Evolutionary conservation across 2,329 filamentous ascomycete species (phyloP).

Genomic region (Aspergillus brasiliensis): DNA sequence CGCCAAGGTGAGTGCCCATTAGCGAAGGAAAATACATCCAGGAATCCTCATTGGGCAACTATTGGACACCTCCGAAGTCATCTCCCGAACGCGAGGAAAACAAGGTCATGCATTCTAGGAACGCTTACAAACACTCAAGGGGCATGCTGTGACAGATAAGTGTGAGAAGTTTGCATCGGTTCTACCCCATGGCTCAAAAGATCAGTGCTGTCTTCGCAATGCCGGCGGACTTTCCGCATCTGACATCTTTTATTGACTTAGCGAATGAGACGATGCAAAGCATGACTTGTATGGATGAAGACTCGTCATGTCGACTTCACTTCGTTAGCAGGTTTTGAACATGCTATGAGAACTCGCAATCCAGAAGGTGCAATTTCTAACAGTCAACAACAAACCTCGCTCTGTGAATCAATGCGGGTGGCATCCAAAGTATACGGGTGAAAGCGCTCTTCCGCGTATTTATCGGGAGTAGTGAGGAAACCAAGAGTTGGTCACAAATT

Average conservation of each 20-base stretch:
- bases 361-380: not conserved
- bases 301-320: not conserved
- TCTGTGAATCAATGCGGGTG: too few relatives aligned
- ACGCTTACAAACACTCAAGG: not conserved
- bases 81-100: not conserved
- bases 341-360: not conserved
- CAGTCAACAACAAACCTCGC: not conserved
- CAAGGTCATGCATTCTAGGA: not conserved
- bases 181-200: not conserved
- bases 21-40: slow-evolving; percentile 26
- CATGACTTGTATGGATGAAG: not conserved
- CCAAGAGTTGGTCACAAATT: not conserved
- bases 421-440: too few relatives aligned
- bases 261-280: not conserved
- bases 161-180: not conserved
- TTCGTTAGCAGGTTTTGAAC: not conserved
- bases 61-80: not conserved
- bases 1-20: slow-evolving; percentile 22
- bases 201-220: not conserved
- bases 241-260: not conserved
- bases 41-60: slow-evolving; percentile 24
- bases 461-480: not conserved
- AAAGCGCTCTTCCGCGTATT: not conserved
- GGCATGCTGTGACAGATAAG: not conserved
- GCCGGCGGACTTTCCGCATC: not conserved